Percentiles rank a stretch among this genome's conserved stretches.
These are phyloP conservation scores for Zancudomyces culisetae DNA, from an alignment of 371 early-diverging fungal species.

Conservation along the genomic window DNA sequence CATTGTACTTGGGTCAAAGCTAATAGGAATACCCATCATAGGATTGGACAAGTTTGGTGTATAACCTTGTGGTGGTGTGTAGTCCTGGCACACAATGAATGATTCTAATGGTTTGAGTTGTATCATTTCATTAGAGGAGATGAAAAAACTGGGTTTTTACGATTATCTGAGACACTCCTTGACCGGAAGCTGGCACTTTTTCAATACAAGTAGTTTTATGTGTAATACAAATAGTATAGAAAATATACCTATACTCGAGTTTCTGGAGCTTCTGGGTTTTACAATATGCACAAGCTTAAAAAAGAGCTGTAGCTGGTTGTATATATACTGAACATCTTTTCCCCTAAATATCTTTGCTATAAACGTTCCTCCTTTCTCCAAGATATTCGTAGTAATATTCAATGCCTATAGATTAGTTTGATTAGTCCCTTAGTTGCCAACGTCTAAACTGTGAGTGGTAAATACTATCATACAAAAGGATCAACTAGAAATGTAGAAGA, in stretches of 20 bases:
- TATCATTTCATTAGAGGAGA: no score
- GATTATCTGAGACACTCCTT: background rate
- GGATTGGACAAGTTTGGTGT: conserved; percentile 78
- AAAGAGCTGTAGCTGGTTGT: conserved; percentile 78
- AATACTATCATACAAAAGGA: no score
- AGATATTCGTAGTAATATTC: conserved; percentile 81
- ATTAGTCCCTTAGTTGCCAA: background rate
- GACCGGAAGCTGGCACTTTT: no score
- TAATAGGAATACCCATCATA: conserved; percentile 50
- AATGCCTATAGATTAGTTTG: conserved; percentile 27
- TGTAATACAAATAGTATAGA: no score
- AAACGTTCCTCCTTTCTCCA: conserved; percentile 78
- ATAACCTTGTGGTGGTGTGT: conserved; percentile 61
- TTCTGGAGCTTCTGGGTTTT: conserved; percentile 91
- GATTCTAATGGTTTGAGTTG: no score
- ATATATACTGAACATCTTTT: conserved; percentile 71
- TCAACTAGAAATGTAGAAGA: background rate
- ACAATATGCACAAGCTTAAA: conserved; percentile 72
- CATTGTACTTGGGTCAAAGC: conserved; percentile 32
- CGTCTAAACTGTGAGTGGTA: no score
- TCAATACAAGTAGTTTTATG: no score
- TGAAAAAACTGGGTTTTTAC: background rate
- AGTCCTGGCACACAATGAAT: conserved; percentile 82
- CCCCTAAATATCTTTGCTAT: conserved; percentile 95
- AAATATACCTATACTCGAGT: conserved; percentile 53